Base-by-base conservation (phyloP, 805 yeast species). In the Wickerhamiella allomyrinae region DNA sequence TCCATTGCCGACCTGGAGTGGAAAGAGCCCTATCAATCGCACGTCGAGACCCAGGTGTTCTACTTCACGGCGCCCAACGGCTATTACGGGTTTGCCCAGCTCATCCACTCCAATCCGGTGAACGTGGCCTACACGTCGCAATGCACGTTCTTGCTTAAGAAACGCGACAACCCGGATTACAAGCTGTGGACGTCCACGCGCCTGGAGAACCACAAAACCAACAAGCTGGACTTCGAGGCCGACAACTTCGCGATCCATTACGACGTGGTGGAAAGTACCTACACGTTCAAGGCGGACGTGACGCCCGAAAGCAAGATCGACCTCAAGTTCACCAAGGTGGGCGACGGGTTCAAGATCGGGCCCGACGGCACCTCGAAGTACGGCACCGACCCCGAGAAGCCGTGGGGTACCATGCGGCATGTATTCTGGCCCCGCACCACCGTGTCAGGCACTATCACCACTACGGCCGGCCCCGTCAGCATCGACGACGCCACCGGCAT, bases 381-480 rank as follows among this genome's bases (percentile, higher is more conserved):
- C 58, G 98, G 98, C 49, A 84, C 84, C 34, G 85, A 87, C 57
- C 54, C 70, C 13, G 71, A 68, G 29, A 75, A 81, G 47, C 97
- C 97, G 25, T 91, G 98, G 98, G 98, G 98, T 13, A 70, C 81
- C 7, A 87, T 91, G 95, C 77, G 96, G 61, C 98, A 91, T 58
- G 65, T 76, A 7, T 91, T 91, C 64, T 91, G 97, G 97, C 98
- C 98, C 48, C 74, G 97, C 60, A 79, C 86, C 60, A 48, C 62
- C 17, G 79, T 75, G 37, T 57, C 55, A 15, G 98, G 98, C 56
- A 66, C 73, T 15, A 62, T 91, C 48, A 68, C 63, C 33, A 59
- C 70, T 59, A 57, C 60, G 49, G 62, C 61, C 46, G 49, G 55
- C 27, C 53, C 45, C 43, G 54, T 68, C 39, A 66, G 61, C 22